Evolutionary conservation across 75 land plant genomes (phyloP).

Genomic region (Cupressus sempervirens): DNA sequence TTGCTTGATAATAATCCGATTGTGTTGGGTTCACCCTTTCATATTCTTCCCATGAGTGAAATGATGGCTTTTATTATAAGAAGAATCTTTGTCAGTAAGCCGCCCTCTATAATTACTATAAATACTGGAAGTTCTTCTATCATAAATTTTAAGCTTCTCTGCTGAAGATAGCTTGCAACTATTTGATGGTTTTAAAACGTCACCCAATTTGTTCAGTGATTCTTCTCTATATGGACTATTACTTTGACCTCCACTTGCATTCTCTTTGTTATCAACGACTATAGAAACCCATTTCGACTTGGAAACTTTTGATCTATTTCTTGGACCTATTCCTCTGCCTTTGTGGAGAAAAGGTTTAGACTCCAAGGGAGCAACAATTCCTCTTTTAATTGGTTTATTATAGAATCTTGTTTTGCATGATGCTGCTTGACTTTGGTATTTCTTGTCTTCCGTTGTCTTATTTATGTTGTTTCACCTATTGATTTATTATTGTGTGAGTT

Average conservation of each 20-base stretch:
- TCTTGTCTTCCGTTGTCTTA: too few species aligned
- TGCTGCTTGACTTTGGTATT: too few species aligned
- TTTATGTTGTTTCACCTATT: too few species aligned
- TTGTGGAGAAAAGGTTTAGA: slow-evolving; percentile 68
- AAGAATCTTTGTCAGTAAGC: too few species aligned
- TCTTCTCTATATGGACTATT: background rate
- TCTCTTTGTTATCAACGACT: slow-evolving; percentile 4
- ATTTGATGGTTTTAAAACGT: background rate
- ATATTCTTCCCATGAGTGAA: too few species aligned
- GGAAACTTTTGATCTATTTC: slow-evolving; percentile 42
- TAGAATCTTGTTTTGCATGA: slow-evolving; percentile 16
- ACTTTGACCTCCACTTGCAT: background rate
- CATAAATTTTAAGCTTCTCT: too few species aligned
- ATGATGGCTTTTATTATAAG: too few species aligned
- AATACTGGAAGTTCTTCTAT: too few species aligned
- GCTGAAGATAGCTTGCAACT: background rate
- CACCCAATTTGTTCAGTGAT: background rate
- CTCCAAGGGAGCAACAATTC: slow-evolving; percentile 21
- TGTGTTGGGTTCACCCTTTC: too few species aligned
- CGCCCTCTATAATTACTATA: too few species aligned
- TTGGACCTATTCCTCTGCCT: slow-evolving; percentile 67
- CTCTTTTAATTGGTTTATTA: slow-evolving; percentile 29
- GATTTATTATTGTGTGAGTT: too few species aligned
- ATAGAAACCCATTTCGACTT: slow-evolving; percentile 28
- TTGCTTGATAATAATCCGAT: too few species aligned